A percentile compares a stretch with the other conserved stretches of the same genome.
Evolutionary conservation across 768 basidiomycete genomes (phyloP).

Genomic region (Filobasidium wieringae): DNA sequence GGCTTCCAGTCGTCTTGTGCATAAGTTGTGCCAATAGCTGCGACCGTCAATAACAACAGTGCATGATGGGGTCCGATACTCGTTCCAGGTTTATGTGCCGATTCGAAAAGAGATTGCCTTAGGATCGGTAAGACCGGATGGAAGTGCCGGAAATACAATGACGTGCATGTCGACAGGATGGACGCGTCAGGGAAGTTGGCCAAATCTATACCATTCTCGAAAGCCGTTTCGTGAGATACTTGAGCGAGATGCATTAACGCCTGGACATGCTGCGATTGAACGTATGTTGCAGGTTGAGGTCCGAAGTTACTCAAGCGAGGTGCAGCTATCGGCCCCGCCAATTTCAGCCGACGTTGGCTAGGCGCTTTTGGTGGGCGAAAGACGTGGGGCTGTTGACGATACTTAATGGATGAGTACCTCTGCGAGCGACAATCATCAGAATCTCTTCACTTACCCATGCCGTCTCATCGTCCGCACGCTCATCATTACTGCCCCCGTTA

Average conservation of each 20-base stretch:
- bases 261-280: background rate
- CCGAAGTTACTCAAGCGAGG: background rate
- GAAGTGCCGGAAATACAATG: conserved; percentile 31
- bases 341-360: background rate
- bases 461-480: too few species aligned
- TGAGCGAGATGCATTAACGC: conserved; percentile 18
- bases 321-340: background rate
- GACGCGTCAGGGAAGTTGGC: conserved; percentile 29
- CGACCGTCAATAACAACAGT: conserved; percentile 22
- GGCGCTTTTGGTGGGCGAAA: background rate
- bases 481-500: too few species aligned
- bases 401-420: too few species aligned
- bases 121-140: conserved; percentile 28
- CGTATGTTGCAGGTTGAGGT: background rate
- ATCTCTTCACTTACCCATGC: too few species aligned
- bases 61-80: conserved; percentile 6
- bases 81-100: conserved; percentile 11
- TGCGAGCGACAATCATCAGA: too few species aligned
- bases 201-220: conserved; percentile 26
- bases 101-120: conserved; percentile 21
- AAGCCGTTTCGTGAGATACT: conserved; percentile 26
- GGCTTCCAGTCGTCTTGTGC: conserved; percentile 27
- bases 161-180: conserved; percentile 28
- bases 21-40: conserved; percentile 28
- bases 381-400: too few species aligned